Base-by-base conservation (phyloP, 2,329 filamentous ascomycete species). In the Curvularia sp. region DNA sequence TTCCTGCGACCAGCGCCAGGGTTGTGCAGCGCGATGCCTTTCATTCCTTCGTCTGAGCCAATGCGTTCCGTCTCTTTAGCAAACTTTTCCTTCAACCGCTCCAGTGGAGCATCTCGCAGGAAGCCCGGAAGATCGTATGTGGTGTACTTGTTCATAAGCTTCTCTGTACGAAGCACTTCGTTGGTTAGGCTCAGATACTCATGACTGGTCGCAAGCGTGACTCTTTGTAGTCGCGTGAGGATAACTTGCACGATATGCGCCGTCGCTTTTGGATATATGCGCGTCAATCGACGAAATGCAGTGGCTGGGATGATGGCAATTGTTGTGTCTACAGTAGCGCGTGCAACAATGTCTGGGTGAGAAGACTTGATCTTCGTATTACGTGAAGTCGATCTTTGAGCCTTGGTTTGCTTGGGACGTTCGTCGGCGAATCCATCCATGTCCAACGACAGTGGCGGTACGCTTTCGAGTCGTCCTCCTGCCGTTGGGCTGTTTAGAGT, bases 231-330 rank as follows among this genome's bases (percentile, higher is more conserved):
- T 49, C 96, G 87, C 2, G 96, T 97, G 31, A 99, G 80, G 61
- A 99, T 99, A 46, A 99, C 94, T 73, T 99, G 95, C 5, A 99
- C 93, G 63, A 99, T 98, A 72, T 99, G 96, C 1, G 95, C 90
- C 2, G 95, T 97, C 9, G 96, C 93, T 79, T 96, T 96, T 9
- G 95, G 95, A 69, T 98, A 99, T 24, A 97, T 89, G 71, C 92
- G 88, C 50, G 96, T 99, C 52, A 99, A 82, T 8, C 96, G 88
- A 53, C 93, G 88, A 70, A 99, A 99, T 3, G 95, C 96, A 73
- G 93, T 97, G 0, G 95, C 95, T 1, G 96, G 96, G 57, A 99
- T 99, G 63, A 99, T 96, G 5, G 95, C 95, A 77, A 99, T 97
- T 0, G 96, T 99, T 0, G 95, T 99, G 74, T 99, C 96, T 24